Conservation (phyloP, 768 basidiomycete genomes). For the Crucibulum laeve region DNA sequence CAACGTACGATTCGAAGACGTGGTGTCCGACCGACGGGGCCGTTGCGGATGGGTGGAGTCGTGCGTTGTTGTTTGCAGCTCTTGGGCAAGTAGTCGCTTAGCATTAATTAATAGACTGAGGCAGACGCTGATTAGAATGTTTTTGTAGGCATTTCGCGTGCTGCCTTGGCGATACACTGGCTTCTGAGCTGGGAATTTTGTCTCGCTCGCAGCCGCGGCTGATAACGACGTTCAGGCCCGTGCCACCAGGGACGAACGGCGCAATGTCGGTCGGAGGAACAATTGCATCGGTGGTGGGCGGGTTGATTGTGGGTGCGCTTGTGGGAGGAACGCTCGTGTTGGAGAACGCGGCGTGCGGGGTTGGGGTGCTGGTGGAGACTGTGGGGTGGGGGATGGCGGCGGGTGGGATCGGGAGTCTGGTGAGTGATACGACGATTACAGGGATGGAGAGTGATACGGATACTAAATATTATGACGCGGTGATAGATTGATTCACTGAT, state of each 20-base stretch:
- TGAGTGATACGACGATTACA: conserved; percentile 27
- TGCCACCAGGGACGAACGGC: conserved; percentile 91
- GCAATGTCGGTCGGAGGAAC: conserved; percentile 78
- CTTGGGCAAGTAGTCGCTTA: conserved; percentile 52
- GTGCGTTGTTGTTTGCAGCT: conserved; percentile 55
- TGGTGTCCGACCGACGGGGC: conserved; percentile 63
- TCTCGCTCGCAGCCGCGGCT: conserved; percentile 65
- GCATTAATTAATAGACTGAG: neutral
- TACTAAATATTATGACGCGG: neutral
- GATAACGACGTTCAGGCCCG: conserved; percentile 69
- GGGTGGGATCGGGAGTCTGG: conserved; percentile 79
- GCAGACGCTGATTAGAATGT: neutral
- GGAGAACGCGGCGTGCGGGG: conserved; percentile 59
- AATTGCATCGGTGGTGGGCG: conserved; percentile 67
- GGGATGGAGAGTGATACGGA: conserved; percentile 1
- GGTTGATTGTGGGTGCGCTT: conserved; percentile 62
- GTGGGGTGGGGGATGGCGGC: conserved; percentile 57
- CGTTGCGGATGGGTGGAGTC: conserved; percentile 49
- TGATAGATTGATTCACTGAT: conserved; percentile 79
- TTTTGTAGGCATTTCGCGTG: conserved; percentile 76
- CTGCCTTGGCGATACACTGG: conserved; percentile 88
- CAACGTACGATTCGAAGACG: conserved; percentile 28
- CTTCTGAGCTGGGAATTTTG: conserved; percentile 90
- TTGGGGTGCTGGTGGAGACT: conserved; percentile 33
- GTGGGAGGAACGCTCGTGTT: conserved; percentile 51